These are phyloP conservation scores for Choiromyces venosus DNA, from an alignment of 495 filamentous ascomycete genomes.

Conservation along the genomic window DNA sequence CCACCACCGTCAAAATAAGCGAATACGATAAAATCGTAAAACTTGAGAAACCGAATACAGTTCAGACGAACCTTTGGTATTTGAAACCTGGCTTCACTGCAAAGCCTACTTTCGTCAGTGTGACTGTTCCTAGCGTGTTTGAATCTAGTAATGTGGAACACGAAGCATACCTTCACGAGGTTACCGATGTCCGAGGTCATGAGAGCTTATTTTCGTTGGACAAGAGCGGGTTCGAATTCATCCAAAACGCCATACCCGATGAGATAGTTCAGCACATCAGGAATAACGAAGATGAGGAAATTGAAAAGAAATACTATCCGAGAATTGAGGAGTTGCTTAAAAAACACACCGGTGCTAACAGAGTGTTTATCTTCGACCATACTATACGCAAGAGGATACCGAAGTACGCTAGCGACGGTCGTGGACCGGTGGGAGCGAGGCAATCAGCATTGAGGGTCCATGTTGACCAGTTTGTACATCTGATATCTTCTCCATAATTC, in stretches of 20 bases:
- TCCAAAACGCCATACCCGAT: neutral
- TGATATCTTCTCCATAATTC: neutral
- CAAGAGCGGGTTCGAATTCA: slow-evolving; percentile 1
- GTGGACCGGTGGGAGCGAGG: neutral
- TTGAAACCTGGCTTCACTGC: neutral
- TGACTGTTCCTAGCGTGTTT: neutral
- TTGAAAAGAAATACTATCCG: slow-evolving; percentile 1
- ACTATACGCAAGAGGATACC: neutral
- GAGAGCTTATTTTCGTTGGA: slow-evolving; percentile 6
- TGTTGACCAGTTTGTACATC: neutral
- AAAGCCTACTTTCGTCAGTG: neutral
- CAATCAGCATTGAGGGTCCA: neutral
- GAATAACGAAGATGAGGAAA: neutral
- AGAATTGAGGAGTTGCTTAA: slow-evolving; percentile 3
- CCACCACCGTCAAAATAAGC: neutral
- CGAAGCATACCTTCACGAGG: neutral
- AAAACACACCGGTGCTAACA: neutral
- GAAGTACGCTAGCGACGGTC: neutral
- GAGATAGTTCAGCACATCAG: neutral
- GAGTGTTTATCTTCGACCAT: slow-evolving; percentile 5
- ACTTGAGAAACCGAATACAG: neutral
- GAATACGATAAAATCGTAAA: neutral
- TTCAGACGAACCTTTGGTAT: neutral
- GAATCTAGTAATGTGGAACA: neutral
- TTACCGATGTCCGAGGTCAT: slow-evolving; percentile 1